Conservation (phyloP, 495 filamentous ascomycete species). For the Neurospora sp. region DNA sequence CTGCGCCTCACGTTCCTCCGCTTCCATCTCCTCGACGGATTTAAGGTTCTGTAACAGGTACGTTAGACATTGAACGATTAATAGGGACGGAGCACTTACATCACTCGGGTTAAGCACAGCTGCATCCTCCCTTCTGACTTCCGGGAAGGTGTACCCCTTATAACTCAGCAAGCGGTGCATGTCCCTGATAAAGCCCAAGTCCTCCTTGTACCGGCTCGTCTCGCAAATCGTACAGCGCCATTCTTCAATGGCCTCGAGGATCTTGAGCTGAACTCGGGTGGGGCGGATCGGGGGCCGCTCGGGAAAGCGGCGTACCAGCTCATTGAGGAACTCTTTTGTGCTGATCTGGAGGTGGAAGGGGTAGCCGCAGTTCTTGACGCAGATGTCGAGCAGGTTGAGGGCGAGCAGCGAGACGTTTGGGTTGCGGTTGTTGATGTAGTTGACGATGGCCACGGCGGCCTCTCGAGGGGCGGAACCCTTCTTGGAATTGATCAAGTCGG, state of each 20-base stretch:
- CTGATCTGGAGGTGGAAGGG: conserved; percentile 97
- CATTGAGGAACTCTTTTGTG: conserved; percentile 98
- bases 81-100: conserved; percentile 42
- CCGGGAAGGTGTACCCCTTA: conserved; percentile 93
- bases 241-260: conserved; percentile 95
- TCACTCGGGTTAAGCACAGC: conserved; percentile 96
- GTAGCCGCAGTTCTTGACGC: conserved; percentile 99
- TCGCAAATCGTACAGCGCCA: conserved; percentile 97
- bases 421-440: conserved; percentile 91
- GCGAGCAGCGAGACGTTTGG: conserved; percentile 88
- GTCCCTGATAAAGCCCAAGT: conserved; percentile 90
- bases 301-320: conserved; percentile 91
- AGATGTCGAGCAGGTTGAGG: conserved; percentile 89
- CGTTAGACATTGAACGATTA: not conserved
- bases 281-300: conserved; percentile 83
- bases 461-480: conserved; percentile 96
- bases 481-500: conserved; percentile 94
- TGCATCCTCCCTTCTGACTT: conserved; percentile 84
- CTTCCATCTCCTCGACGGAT: conserved; percentile 98
- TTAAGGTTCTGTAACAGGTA: conserved; percentile 61
- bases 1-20: conserved; percentile 87
- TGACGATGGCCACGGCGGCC: conserved; percentile 88
- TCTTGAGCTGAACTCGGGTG: conserved; percentile 78
- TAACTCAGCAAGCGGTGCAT: conserved; percentile 95
- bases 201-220: conserved; percentile 93